Conservation (phyloP, 1,284 basidiomycete genomes). For the Rhizoctonia solani region DNA sequence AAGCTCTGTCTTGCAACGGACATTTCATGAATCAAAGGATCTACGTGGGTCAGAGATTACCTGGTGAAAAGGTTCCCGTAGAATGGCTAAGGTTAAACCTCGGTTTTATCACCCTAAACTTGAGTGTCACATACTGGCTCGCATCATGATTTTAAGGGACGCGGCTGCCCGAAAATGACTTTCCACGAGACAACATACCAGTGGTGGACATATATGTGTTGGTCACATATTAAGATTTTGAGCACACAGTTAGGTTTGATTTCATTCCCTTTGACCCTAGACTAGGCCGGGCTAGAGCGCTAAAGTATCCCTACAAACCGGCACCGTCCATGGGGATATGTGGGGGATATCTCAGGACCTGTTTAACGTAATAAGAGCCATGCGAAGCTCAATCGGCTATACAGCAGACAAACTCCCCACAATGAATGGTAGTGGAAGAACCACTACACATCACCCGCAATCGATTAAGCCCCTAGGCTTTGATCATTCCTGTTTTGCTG, state of each 20-base stretch:
- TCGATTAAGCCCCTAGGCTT: background rate
- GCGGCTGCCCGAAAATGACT: background rate
- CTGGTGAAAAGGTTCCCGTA: constrained; percentile 8
- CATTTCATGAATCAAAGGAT: background rate
- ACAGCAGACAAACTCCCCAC: background rate
- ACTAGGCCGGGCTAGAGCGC: background rate
- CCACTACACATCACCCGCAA: background rate
- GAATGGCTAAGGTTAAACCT: constrained; percentile 9
- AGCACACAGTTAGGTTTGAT: background rate
- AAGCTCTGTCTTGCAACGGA: background rate
- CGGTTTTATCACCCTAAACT: constrained; percentile 1
- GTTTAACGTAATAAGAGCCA: background rate
- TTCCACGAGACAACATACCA: background rate
- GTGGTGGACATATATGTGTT: background rate
- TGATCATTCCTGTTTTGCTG: background rate
- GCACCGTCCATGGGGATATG: background rate
- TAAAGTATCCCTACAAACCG: background rate
- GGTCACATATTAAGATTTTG: background rate
- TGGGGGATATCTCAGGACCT: background rate
- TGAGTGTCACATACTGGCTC: background rate
- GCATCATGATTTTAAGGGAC: constrained; percentile 13
- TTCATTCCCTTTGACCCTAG: constrained; percentile 25
- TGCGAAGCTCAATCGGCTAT: background rate
- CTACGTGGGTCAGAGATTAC: background rate
- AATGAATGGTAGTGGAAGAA: background rate